phyloP scores from a whole-genome alignment of 2,329 filamentous ascomycete species.

The Fusarium clavum region DNA sequence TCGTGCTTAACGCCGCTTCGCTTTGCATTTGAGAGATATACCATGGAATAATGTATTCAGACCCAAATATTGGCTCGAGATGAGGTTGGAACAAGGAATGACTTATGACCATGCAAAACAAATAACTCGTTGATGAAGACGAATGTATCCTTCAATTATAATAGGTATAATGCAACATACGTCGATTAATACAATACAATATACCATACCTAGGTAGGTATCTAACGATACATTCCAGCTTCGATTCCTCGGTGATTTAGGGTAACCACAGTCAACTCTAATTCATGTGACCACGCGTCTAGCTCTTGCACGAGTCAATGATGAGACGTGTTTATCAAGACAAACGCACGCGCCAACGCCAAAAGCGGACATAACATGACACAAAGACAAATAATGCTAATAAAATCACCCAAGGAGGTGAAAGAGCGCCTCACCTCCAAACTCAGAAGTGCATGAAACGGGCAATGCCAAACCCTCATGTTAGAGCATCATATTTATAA shows the following conservation, averaged over 20 bases:
- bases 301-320: slow-evolving; percentile 28
- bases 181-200: background rate
- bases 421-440: background rate
- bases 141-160: too few species aligned
- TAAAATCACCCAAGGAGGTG: background rate
- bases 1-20: slow-evolving; percentile 38
- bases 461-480: background rate
- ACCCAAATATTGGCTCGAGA: too few species aligned
- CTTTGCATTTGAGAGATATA: slow-evolving; percentile 38
- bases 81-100: fast-evolving
- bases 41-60: background rate
- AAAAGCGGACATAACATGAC: slow-evolving; percentile 30
- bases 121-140: too few species aligned
- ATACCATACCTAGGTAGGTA: too few species aligned
- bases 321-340: slow-evolving; percentile 26
- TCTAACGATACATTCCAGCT: background rate
- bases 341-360: slow-evolving; percentile 39
- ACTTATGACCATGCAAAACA: background rate
- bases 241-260: background rate
- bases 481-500: background rate
- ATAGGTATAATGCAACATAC: too few species aligned
- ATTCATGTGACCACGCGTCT: slow-evolving; percentile 47
- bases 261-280: background rate
- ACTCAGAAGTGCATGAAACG: background rate
- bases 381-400: slow-evolving; percentile 23